Evolutionary conservation across 305 asterid genomes (phyloP).

Genomic region (Rubia peregrina): DNA sequence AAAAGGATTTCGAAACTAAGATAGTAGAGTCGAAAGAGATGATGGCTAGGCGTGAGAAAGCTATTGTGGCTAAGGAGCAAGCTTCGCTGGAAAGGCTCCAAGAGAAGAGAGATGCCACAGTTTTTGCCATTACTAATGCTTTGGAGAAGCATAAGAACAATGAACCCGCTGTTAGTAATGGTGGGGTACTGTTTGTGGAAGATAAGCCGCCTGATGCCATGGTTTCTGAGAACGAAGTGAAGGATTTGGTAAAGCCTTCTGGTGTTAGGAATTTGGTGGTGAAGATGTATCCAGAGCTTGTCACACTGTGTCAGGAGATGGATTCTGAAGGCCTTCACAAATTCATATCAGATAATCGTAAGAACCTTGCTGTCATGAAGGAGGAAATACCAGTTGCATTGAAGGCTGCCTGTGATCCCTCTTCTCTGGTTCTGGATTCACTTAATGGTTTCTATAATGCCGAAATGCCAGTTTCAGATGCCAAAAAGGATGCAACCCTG

Average conservation of each 20-base stretch:
- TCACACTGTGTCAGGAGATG: conserved; percentile 81
- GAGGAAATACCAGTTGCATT: conserved; percentile 91
- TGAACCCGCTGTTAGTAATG: conserved; percentile 30
- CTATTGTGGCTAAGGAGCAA: conserved; percentile 72
- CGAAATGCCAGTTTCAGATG: conserved; percentile 50
- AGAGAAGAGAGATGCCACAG: conserved; percentile 94
- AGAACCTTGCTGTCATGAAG: conserved; percentile 69
- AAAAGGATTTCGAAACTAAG: conserved; percentile 75
- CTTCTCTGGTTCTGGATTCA: conserved; percentile 70
- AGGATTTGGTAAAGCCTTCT: conserved; percentile 29
- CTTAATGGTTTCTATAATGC: conserved; percentile 77
- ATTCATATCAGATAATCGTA: conserved; percentile 92
- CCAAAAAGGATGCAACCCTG: conserved; percentile 76
- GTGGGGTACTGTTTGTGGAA: conserved; percentile 28
- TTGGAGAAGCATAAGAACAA: conserved; percentile 40
- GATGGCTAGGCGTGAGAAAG: conserved; percentile 74
- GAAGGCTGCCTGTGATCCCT: conserved; percentile 69
- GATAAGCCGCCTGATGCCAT: conserved; percentile 33
- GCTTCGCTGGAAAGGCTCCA: conserved; percentile 79
- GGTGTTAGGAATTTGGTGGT: conserved; percentile 35
- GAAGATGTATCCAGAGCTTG: conserved; percentile 75
- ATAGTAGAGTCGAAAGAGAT: conserved; percentile 55
- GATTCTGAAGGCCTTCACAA: conserved; percentile 84
- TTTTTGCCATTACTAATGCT: conserved; percentile 69
- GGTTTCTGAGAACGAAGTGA: conserved; percentile 27